These are phyloP conservation scores for Penicillium paradoxum DNA, from an alignment of 495 filamentous ascomycete genomes.

Conservation along the genomic window DNA sequence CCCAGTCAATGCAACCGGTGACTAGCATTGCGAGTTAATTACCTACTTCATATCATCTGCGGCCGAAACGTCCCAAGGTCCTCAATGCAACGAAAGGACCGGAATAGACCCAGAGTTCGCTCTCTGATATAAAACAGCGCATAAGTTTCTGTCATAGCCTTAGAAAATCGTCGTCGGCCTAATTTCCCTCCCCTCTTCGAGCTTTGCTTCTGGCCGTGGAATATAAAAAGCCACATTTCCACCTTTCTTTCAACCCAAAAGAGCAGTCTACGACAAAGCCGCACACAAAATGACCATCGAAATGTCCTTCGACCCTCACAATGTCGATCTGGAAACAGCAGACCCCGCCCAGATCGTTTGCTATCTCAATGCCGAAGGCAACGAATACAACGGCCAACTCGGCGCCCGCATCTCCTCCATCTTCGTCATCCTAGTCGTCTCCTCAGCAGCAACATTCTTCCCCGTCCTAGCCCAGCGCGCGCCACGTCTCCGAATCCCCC, in stretches of 20 bases:
- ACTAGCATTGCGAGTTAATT: neutral
- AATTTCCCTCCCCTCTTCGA: neutral
- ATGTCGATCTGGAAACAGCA: constrained; percentile 35
- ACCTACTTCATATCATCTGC: constrained; percentile 1
- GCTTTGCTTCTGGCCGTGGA: neutral
- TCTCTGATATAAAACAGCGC: constrained; percentile 17
- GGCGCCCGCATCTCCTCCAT: constrained; percentile 42
- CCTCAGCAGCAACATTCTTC: constrained; percentile 49
- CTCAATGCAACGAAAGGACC: constrained; percentile 15
- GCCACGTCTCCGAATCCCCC: constrained; percentile 54
- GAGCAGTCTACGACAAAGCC: neutral
- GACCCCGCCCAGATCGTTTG: constrained; percentile 33
- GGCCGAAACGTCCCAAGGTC: constrained; percentile 23
- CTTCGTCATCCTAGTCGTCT: constrained; percentile 42
- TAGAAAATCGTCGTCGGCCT: neutral
- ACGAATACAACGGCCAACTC: constrained; percentile 42
- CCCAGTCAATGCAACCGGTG: neutral
- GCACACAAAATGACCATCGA: neutral
- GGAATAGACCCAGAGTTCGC: constrained; percentile 5
- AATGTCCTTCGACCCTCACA: constrained; percentile 35
- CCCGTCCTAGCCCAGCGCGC: constrained; percentile 59
- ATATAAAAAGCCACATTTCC: neutral
- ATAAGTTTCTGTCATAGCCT: constrained; percentile 2
- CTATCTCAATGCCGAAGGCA: constrained; percentile 29
- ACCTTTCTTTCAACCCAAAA: neutral